A percentile compares a stretch with the other conserved stretches of the same genome.
phyloP scores from a whole-genome alignment of 1,139 yeast genomes.

The Arxiozyma slooffiae region DNA sequence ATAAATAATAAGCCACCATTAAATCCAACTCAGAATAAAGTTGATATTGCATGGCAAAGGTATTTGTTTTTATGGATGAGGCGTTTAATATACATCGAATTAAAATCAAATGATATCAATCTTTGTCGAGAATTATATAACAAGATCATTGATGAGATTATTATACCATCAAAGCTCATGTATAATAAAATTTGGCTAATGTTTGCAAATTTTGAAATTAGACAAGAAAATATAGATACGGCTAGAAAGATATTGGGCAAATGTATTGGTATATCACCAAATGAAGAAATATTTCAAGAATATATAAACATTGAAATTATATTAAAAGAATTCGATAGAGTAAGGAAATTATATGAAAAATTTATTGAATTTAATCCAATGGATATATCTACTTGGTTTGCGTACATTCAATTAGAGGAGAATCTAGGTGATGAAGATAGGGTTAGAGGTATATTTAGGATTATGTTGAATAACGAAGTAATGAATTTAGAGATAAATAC shows the following conservation, averaged over 20 bases:
- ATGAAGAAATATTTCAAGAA: constrained; percentile 46
- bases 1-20: constrained; percentile 7
- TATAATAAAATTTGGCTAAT: constrained; percentile 69
- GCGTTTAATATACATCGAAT: constrained; percentile 57
- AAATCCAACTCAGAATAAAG: constrained; percentile 28
- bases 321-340: constrained; percentile 69
- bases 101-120: constrained; percentile 36
- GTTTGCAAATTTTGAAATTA: constrained; percentile 63
- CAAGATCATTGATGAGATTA: constrained; percentile 35
- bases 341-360: constrained; percentile 60
- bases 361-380: constrained; percentile 48
- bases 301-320: constrained; percentile 47
- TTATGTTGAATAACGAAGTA: constrained; percentile 35
- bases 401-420: constrained; percentile 60
- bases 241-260: constrained; percentile 69
- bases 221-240: constrained; percentile 41
- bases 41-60: constrained; percentile 47
- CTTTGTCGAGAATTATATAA: constrained; percentile 46
- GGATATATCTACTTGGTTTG: constrained; percentile 40
- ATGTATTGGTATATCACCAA: constrained; percentile 58
- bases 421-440: constrained; percentile 63
- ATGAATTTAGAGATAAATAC: constrained; percentile 9
- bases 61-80: constrained; percentile 64
- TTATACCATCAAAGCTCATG: constrained; percentile 53
- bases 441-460: constrained; percentile 48